Percentiles rank a stretch among this genome's conserved stretches.
Evolutionary conservation across 129 eudicot genomes (phyloP).

Genomic region (Smallanthus sonchifolius): DNA sequence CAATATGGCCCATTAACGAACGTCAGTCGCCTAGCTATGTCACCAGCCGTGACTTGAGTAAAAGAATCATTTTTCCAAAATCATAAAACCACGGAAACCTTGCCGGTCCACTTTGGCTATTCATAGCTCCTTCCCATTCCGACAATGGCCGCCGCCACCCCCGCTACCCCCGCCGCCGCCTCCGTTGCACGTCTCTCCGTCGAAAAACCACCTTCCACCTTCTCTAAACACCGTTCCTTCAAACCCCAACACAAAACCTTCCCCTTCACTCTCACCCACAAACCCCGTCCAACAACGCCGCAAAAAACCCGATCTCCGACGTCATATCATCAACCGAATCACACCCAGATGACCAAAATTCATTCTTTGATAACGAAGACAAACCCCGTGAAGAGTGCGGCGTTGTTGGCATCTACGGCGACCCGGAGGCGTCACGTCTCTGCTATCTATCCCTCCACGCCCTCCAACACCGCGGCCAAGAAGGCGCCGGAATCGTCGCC

Average conservation of each 20-base stretch:
- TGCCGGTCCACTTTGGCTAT: slow-evolving; percentile 33
- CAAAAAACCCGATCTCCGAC: slow-evolving; percentile 54
- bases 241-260: slow-evolving; percentile 21
- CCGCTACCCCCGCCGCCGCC: slow-evolving; percentile 13
- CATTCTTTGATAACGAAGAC: slow-evolving; percentile 32
- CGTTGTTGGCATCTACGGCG: slow-evolving; percentile 91
- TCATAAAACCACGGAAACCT: slow-evolving; percentile 43
- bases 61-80: not conserved
- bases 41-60: slow-evolving; percentile 11
- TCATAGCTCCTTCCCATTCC: slow-evolving; percentile 27
- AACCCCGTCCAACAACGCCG: slow-evolving; percentile 4
- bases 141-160: slow-evolving; percentile 9
- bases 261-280: slow-evolving; percentile 12
- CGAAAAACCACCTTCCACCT: slow-evolving; percentile 7
- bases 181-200: slow-evolving; percentile 13
- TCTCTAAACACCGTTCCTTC: slow-evolving; percentile 9
- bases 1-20: not conserved
- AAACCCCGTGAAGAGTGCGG: slow-evolving; percentile 95
- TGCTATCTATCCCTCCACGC: slow-evolving; percentile 87
- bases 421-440: slow-evolving; percentile 93
- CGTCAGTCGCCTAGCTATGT: not conserved
- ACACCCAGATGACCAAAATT: slow-evolving; percentile 17
- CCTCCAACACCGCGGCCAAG: slow-evolving; percentile 95
- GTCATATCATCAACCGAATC: slow-evolving; percentile 25
- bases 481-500: slow-evolving; percentile 91